phyloP scores from a whole-genome alignment of 768 basidiomycete species.

The Macrolepiota dolichaula region DNA sequence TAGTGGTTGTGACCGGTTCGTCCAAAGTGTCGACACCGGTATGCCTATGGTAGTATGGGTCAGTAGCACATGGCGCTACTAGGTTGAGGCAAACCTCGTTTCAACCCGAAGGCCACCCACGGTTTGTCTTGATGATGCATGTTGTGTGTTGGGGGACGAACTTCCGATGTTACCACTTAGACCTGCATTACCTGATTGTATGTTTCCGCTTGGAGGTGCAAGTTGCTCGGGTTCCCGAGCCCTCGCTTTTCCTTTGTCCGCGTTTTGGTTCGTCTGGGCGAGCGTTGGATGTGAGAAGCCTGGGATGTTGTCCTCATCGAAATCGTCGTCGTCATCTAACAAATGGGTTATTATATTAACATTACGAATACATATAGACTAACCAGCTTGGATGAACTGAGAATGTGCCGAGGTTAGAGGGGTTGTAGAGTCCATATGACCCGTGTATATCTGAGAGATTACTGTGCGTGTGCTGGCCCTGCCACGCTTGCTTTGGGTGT shows the following conservation, averaged over 20 bases:
- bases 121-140: conserved; percentile 49
- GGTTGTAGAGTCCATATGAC: conserved; percentile 41
- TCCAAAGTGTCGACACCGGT: conserved; percentile 88
- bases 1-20: conserved; percentile 86
- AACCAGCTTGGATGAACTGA: conserved; percentile 81
- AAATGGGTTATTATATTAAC: conserved; percentile 2
- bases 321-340: conserved; percentile 73
- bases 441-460: not conserved
- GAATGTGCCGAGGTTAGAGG: conserved; percentile 56
- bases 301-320: conserved; percentile 80
- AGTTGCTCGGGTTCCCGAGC: conserved; percentile 54
- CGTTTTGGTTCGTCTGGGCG: conserved; percentile 32
- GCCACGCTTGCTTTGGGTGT: conserved; percentile 16
- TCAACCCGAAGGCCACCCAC: conserved; percentile 89
- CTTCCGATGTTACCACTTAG: conserved; percentile 76
- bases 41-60: conserved; percentile 41
- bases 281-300: conserved; percentile 68
- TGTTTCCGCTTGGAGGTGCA: conserved; percentile 35
- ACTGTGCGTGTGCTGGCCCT: not conserved
- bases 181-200: conserved; percentile 23
- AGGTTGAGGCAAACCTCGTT: conserved; percentile 57
- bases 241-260: conserved; percentile 72
- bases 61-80: not conserved
- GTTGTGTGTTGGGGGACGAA: conserved; percentile 33
- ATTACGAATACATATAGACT: not conserved